These are phyloP conservation scores for Coniosporium tulheliwenetii DNA, from an alignment of 2,329 filamentous ascomycete genomes.

Conservation along the genomic window DNA sequence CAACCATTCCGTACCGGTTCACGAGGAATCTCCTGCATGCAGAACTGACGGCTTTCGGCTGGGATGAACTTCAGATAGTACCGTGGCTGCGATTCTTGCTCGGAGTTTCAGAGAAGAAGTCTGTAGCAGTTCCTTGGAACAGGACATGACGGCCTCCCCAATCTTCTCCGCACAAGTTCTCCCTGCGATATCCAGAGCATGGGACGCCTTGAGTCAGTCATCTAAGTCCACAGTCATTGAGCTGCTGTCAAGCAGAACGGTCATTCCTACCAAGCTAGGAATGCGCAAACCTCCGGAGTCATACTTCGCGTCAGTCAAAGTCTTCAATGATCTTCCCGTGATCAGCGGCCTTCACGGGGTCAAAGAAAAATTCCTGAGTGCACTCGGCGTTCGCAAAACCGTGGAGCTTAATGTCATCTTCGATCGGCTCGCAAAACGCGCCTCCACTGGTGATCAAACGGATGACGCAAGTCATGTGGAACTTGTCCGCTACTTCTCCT, in stretches of 20 bases:
- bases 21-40: conserved; percentile 51
- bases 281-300: conserved; percentile 77
- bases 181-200: conserved; percentile 70
- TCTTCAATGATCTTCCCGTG: conserved; percentile 85
- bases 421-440: conserved; percentile 56
- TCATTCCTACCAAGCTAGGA: conserved; percentile 81
- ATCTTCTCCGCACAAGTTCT: conserved; percentile 66
- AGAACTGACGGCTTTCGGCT: conserved; percentile 69
- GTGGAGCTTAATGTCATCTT: conserved; percentile 92
- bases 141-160: conserved; percentile 56
- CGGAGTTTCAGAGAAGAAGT: conserved; percentile 28
- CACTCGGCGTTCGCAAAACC: conserved; percentile 84
- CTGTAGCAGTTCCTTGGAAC: conserved; percentile 41
- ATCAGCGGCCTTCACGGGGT: conserved; percentile 61
- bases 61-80: conserved; percentile 70
- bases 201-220: conserved; percentile 58
- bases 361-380: conserved; percentile 77
- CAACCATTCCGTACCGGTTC: conserved; percentile 72
- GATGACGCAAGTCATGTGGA: conserved; percentile 66
- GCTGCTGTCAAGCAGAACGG: conserved; percentile 49
- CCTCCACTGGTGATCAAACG: conserved; percentile 27
- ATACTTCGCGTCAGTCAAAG: conserved; percentile 83
- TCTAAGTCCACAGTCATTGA: conserved; percentile 51
- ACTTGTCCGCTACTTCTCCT: conserved; percentile 83
- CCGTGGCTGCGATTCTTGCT: conserved; percentile 75